Conservation (phyloP, 2,329 filamentous ascomycete species). For the Talaromyces albobiverticillius region DNA sequence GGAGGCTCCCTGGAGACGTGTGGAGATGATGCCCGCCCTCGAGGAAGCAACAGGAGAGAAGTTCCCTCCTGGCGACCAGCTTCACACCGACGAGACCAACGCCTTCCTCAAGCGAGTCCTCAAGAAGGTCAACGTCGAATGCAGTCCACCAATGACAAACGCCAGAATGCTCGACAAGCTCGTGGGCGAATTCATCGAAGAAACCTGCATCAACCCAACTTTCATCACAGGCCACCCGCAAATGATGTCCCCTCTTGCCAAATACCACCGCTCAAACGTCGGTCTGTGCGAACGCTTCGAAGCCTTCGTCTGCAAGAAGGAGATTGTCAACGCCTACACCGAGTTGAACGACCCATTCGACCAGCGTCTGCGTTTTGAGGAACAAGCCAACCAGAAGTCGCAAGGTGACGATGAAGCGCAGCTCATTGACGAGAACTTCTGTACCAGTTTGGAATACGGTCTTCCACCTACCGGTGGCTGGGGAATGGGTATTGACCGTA, state of each 20-base stretch:
- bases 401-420: conserved; percentile 98
- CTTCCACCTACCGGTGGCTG: conserved; percentile 92
- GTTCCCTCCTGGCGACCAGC: conserved; percentile 83
- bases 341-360: conserved; percentile 98
- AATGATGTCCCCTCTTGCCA: conserved; percentile 94
- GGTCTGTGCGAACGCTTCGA: conserved; percentile 97
- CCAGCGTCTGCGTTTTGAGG: conserved; percentile 86
- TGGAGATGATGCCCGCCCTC: conserved; percentile 93
- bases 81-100: conserved; percentile 86
- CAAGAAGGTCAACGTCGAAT: conserved; percentile 88
- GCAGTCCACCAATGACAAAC: conserved; percentile 86
- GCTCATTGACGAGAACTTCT: conserved; percentile 93
- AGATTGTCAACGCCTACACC: conserved; percentile 95
- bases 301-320: conserved; percentile 95
- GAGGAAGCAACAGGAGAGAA: conserved; percentile 89
- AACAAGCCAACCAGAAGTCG: conserved; percentile 93
- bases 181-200: conserved; percentile 90
- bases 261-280: conserved; percentile 77
- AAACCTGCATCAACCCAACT: conserved; percentile 88
- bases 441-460: conserved; percentile 82
- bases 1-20: conserved; percentile 86
- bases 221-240: conserved; percentile 82
- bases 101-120: conserved; percentile 80
- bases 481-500: conserved; percentile 92
- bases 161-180: conserved; percentile 95